A percentile compares a stretch with the other conserved stretches of the same genome.
Evolutionary conservation across 2,329 filamentous ascomycete genomes (phyloP).

Genomic region (Ambrosiella xylebori): DNA sequence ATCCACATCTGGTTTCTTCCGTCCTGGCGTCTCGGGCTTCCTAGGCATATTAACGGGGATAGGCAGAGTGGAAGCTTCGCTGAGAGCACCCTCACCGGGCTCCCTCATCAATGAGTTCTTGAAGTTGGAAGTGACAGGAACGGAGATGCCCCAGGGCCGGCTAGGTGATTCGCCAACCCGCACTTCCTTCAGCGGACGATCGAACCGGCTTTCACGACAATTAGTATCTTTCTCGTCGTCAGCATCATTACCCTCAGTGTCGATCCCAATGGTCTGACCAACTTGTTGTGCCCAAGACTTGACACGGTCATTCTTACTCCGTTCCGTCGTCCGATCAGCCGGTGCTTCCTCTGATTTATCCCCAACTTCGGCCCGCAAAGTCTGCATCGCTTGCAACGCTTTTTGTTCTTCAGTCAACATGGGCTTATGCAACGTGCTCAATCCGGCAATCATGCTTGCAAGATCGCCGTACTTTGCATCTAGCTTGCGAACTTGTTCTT

Average conservation of each 20-base stretch:
- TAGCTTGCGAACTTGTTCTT: slow-evolving; percentile 68
- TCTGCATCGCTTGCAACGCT: not conserved
- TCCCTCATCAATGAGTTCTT: not conserved
- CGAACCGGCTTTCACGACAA: slow-evolving; percentile 57
- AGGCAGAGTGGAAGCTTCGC: slow-evolving; percentile 2
- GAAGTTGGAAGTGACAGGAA: slow-evolving; percentile 36
- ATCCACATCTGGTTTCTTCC: slow-evolving; percentile 15
- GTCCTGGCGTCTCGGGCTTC: slow-evolving; percentile 7
- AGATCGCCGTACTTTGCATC: slow-evolving; percentile 89
- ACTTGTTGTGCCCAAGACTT: slow-evolving; percentile 75
- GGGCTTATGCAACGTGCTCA: slow-evolving; percentile 73
- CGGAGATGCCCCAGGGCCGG: slow-evolving; percentile 78
- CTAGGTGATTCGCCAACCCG: slow-evolving; percentile 88
- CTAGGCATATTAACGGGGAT: slow-evolving; percentile 35
- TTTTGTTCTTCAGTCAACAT: slow-evolving; percentile 49
- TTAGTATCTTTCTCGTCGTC: slow-evolving; percentile 31
- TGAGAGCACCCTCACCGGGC: not conserved
- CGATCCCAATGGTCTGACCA: slow-evolving; percentile 28
- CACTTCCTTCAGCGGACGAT: slow-evolving; percentile 71
- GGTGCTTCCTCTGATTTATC: slow-evolving; percentile 27
- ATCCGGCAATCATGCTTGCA: slow-evolving; percentile 83
- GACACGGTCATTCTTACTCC: slow-evolving; percentile 43
- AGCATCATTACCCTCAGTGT: slow-evolving; percentile 17
- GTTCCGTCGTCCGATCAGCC: not conserved
- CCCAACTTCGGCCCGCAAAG: slow-evolving; percentile 25